Percentiles rank a stretch among this genome's conserved stretches.
Evolutionary conservation across 306 rosid species (phyloP).

Genomic region (Phaseolus lunatus): DNA sequence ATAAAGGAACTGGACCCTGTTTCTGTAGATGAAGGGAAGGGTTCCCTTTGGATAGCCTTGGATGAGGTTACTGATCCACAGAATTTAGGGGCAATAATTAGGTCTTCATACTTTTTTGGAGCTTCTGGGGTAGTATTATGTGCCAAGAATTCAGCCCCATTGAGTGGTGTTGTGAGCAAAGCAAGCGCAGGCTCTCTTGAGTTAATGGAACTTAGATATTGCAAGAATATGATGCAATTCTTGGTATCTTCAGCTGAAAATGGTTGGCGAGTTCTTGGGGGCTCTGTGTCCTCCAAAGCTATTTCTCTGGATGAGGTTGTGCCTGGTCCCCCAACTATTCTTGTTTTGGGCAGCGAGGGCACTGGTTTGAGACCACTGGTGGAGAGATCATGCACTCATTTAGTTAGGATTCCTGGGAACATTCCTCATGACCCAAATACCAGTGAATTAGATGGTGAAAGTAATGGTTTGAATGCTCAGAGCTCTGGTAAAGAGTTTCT

Average conservation of each 20-base stretch:
- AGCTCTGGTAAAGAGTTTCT: slow-evolving; percentile 66
- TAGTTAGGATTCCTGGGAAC: slow-evolving; percentile 75
- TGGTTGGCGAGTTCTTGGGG: slow-evolving; percentile 93
- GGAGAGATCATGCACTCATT: slow-evolving; percentile 88
- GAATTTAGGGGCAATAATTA: slow-evolving; percentile 89
- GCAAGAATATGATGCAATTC: slow-evolving; percentile 98
- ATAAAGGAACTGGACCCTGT: slow-evolving; percentile 74
- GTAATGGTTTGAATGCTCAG: slow-evolving; percentile 42
- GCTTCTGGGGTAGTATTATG: slow-evolving; percentile 90
- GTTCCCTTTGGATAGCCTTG: slow-evolving; percentile 89
- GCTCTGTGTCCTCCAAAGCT: slow-evolving; percentile 80
- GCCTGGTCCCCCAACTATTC: slow-evolving; percentile 79
- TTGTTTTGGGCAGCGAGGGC: slow-evolving; percentile 96
- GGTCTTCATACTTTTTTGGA: slow-evolving; percentile 91
- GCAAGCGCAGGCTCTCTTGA: slow-evolving; percentile 98
- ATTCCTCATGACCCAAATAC: slow-evolving; percentile 56
- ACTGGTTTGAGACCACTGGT: slow-evolving; percentile 95
- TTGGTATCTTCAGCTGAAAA: slow-evolving; percentile 84
- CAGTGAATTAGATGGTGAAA: slow-evolving; percentile 57
- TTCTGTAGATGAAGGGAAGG: slow-evolving; percentile 68
- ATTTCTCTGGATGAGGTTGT: slow-evolving; percentile 67
- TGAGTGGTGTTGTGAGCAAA: slow-evolving; percentile 94
- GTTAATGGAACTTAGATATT: slow-evolving; percentile 86
- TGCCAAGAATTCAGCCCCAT: slow-evolving; percentile 92
- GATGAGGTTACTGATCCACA: slow-evolving; percentile 98